Percentiles rank a stretch among this genome's conserved stretches.
Evolutionary conservation across 805 yeast species (phyloP).

Genomic region (Nakazawaea pomicola): DNA sequence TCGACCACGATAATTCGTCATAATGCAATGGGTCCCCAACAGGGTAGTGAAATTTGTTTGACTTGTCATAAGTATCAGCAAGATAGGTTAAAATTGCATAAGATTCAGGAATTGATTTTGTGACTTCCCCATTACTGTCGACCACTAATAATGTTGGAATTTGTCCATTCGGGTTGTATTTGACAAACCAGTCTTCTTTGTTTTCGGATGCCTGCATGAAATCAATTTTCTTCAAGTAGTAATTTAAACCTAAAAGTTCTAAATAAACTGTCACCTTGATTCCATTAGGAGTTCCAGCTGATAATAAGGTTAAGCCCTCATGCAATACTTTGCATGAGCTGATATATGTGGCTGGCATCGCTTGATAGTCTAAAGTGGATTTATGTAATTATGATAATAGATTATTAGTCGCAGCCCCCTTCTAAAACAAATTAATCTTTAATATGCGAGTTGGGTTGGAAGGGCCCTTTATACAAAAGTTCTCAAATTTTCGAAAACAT

Average conservation of each 20-base stretch:
- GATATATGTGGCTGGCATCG: too few relatives aligned
- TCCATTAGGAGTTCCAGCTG: conserved; percentile 41
- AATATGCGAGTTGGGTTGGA: too few relatives aligned
- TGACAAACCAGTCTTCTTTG: conserved; percentile 52
- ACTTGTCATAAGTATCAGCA: conserved; percentile 56
- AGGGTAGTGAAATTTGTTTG: conserved; percentile 38
- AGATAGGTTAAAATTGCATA: conserved; percentile 59
- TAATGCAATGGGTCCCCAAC: conserved; percentile 40
- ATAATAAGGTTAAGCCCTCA: conserved; percentile 9
- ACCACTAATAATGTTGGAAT: conserved; percentile 49
- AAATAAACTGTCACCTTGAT: conserved; percentile 34
- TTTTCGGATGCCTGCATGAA: conserved; percentile 34
- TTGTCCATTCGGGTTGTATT: conserved; percentile 58
- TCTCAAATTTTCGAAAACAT: too few relatives aligned
- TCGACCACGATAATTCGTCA: conserved; percentile 46
- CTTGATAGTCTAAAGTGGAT: too few relatives aligned
- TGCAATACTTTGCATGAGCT: too few relatives aligned
- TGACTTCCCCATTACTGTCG: conserved; percentile 34
- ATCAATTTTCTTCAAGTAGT: conserved; percentile 36
- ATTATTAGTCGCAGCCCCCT: too few relatives aligned
- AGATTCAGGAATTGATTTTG: conserved; percentile 44
- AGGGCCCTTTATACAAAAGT: too few relatives aligned
- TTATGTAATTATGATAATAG: too few relatives aligned
- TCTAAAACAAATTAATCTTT: too few relatives aligned
- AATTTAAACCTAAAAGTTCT: conserved; percentile 37